Evolutionary conservation across 2,329 filamentous ascomycete genomes (phyloP), one percentile per base, ranked within the genome.

Genomic region (Penicillium hordei): DNA sequence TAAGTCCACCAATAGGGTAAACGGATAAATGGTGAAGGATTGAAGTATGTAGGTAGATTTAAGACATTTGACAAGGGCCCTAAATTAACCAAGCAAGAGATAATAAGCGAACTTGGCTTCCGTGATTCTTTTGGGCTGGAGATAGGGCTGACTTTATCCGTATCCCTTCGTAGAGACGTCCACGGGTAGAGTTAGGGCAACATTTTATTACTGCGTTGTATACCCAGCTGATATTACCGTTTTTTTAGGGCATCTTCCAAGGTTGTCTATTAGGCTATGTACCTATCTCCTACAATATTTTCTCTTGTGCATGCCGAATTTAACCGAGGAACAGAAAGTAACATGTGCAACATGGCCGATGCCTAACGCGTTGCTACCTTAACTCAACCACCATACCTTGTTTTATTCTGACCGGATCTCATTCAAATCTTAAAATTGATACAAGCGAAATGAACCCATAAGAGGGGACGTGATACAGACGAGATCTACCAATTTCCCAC

Each of bases 1-100:
- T 39, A 51, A 65, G 54, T 71, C 70, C 70, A 72, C 70, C 67
- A 71, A 71, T 71, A 44, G 62, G 61, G 60, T 49, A 42, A 59
- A 46, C 44, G 62, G 61, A 60, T 49, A 42, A 59, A 46, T 46
- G n/a, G 15, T 40, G 36, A 40, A 52, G 5, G 39, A 39, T 38
- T 42, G 31, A 39, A 27, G 23, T 10, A 10, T 5, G 8, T 5
- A 38, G 34, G 17, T 10, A 31, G 43, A 36, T 21, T 42, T 21
- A 57, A 55, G 25, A 48, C 38, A 49, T 46, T 52, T 31, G 39
- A 39, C 29, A 43, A 43, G 9, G 8, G 4, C 7, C 8, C 31
- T 42, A 38, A 27, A 7, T 21, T 7, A 39, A 43, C 27, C 5
- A 45, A 39, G 3, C 27, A 52, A 38, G 40, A 52, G 12, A 56